phyloP scores from a whole-genome alignment of 2,329 filamentous ascomycete genomes.

The Pseudogymnoascus destructans region DNA sequence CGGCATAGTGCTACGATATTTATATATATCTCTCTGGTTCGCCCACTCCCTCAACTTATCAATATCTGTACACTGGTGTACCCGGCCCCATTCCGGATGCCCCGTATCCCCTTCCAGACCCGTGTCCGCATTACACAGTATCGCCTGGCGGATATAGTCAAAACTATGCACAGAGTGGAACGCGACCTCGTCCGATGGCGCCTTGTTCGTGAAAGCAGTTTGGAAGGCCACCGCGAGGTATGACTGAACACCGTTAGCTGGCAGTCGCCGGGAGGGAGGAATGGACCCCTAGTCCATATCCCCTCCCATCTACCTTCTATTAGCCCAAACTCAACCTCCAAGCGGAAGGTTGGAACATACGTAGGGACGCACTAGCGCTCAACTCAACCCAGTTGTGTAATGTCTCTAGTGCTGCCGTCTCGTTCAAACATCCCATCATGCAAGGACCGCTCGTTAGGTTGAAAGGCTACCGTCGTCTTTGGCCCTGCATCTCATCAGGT shows the following conservation, averaged over 20 bases:
- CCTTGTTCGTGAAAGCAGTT: slow-evolving; percentile 2
- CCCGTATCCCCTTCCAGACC: not conserved
- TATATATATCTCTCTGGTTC: slow-evolving; percentile 5
- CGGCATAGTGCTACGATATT: not conserved
- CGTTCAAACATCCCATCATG: slow-evolving; percentile 13
- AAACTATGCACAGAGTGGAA: not conserved
- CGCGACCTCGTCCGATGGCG: slow-evolving; percentile 11
- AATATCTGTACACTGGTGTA: slow-evolving; percentile 3
- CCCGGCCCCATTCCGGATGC: not conserved
- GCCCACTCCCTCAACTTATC: slow-evolving; percentile 3
- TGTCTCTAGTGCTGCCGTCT: slow-evolving; percentile 10
- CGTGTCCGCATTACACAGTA: slow-evolving; percentile 1
- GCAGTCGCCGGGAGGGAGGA: not conserved
- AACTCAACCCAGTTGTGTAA: slow-evolving; percentile 15
- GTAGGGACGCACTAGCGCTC: slow-evolving; percentile 10
- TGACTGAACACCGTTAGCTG: slow-evolving; percentile 9
- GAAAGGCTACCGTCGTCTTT: slow-evolving; percentile 10
- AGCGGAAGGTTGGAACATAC: not conserved
- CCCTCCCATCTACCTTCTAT: slow-evolving; percentile 11
- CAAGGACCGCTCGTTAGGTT: slow-evolving; percentile 11
- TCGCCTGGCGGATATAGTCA: not conserved
- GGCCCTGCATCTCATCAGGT: slow-evolving; percentile 26
- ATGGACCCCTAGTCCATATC: slow-evolving; percentile 9
- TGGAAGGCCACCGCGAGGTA: slow-evolving; percentile 11
- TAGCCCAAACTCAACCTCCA: not conserved